phyloP scores from a whole-genome alignment of 257 asterid genomes.

The Penstemon davidsonii region DNA sequence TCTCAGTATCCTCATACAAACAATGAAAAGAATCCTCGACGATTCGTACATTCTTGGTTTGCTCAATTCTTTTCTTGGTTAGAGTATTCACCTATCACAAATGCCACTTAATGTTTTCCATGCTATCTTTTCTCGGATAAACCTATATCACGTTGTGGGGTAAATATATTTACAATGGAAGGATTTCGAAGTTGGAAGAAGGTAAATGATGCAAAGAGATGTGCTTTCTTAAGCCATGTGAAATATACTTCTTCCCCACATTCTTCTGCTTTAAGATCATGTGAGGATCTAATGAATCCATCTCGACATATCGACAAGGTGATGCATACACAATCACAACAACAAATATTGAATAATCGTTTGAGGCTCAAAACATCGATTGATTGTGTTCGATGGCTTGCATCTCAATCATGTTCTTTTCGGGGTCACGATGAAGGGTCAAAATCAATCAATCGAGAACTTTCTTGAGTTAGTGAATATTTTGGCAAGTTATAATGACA shows the following conservation, averaged over 20 bases:
- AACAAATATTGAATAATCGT: not conserved
- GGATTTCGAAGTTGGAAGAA: not conserved
- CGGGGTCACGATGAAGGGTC: not conserved
- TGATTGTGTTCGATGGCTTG: not conserved
- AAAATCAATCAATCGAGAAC: not conserved
- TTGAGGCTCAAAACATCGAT: not conserved
- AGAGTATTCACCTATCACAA: not conserved
- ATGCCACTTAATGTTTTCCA: not conserved
- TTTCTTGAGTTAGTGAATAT: not conserved
- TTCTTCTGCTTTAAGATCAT: not conserved
- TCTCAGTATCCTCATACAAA: too few species aligned
- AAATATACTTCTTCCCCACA: not conserved
- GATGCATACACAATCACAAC: too few species aligned
- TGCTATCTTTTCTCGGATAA: not conserved
- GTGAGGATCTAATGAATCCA: not conserved
- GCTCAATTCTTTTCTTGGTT: not conserved
- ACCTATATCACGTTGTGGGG: not conserved
- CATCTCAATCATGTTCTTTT: not conserved
- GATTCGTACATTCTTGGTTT: not conserved
- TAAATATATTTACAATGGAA: not conserved
- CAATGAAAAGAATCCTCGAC: too few species aligned
- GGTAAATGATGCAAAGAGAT: not conserved
- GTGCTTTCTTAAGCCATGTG: not conserved
- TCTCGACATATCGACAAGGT: not conserved
- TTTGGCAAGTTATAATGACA: not conserved